Percentiles rank a stretch among this genome's conserved stretches.
phyloP scores from a whole-genome alignment of 345 rosid species.

The Boechera divaricarpa region DNA sequence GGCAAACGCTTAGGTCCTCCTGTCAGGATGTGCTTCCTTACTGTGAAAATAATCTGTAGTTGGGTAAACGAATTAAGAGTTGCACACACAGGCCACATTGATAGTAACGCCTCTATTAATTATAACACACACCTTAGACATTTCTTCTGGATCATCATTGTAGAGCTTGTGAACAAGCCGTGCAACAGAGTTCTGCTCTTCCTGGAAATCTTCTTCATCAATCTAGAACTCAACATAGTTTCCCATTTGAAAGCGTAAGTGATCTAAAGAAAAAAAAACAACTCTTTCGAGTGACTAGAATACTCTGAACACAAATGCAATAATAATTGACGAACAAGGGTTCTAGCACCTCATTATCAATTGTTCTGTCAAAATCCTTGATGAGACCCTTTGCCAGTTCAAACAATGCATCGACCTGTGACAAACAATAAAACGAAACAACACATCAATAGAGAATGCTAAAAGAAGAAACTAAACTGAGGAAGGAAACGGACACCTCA shows the following conservation, averaged over 20 bases:
- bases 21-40: slow-evolving; percentile 79
- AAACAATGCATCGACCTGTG: slow-evolving; percentile 84
- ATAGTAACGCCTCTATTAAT: slow-evolving; percentile 2
- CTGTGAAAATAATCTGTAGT: slow-evolving; percentile 73
- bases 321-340: slow-evolving; percentile 16
- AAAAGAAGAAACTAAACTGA: slow-evolving; percentile 24
- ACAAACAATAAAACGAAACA: slow-evolving; percentile 15
- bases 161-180: slow-evolving; percentile 83
- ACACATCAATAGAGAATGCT: slow-evolving; percentile 32
- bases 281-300: slow-evolving; percentile 9
- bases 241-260: slow-evolving; percentile 16
- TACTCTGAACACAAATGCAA: slow-evolving; percentile 29
- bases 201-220: slow-evolving; percentile 97
- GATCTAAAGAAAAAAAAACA: slow-evolving; percentile 9
- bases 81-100: slow-evolving; percentile 8
- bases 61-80: slow-evolving; percentile 35
- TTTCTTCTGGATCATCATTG: slow-evolving; percentile 91
- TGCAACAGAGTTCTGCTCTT: slow-evolving; percentile 93
- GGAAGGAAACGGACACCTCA: slow-evolving; percentile 54
- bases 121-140: slow-evolving; percentile 52
- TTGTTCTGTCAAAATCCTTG: slow-evolving; percentile 74
- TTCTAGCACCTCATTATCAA: slow-evolving; percentile 64
- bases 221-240: slow-evolving; percentile 51
- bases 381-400: slow-evolving; percentile 87
- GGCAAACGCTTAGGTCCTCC: slow-evolving; percentile 93